Conservation (phyloP, 139 green algal species). For the Picochlorum sp. region DNA sequence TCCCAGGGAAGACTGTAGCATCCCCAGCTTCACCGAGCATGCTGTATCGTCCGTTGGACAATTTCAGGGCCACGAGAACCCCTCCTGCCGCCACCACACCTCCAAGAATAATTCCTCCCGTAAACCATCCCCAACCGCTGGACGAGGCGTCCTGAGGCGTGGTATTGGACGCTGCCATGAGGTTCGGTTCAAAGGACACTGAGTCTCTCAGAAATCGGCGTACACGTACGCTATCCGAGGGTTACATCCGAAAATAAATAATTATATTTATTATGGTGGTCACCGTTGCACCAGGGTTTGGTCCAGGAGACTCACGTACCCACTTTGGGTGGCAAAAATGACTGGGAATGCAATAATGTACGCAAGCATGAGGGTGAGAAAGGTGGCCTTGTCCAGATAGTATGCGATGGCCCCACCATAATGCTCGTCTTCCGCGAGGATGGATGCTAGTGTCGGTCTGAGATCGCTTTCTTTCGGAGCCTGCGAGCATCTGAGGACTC, state of each 20-base stretch:
- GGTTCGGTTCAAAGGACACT: neutral
- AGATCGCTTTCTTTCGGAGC: neutral
- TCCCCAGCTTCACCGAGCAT: neutral
- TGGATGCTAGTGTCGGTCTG: neutral
- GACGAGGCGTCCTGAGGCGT: neutral
- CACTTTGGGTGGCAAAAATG: neutral
- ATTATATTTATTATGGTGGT: too few relatives aligned
- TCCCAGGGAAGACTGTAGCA: neutral
- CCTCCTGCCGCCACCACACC: slow-evolving; percentile 32
- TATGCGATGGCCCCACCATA: neutral
- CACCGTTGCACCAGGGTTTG: too few relatives aligned
- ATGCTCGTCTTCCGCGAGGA: neutral
- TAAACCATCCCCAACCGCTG: slow-evolving; percentile 9
- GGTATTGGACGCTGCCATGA: neutral
- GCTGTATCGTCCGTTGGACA: neutral
- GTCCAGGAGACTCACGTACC: neutral
- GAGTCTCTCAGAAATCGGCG: too few relatives aligned
- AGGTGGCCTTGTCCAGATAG: neutral
- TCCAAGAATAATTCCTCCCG: slow-evolving; percentile 35
- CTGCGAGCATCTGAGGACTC: too few relatives aligned
- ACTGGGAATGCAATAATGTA: neutral
- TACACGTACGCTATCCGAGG: too few relatives aligned
- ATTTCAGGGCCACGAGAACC: slow-evolving; percentile 31
- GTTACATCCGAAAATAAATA: too few relatives aligned
- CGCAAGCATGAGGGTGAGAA: neutral